Evolutionary conservation across 805 yeast species (phyloP).

Genomic region (Starmerella tilneyi): DNA sequence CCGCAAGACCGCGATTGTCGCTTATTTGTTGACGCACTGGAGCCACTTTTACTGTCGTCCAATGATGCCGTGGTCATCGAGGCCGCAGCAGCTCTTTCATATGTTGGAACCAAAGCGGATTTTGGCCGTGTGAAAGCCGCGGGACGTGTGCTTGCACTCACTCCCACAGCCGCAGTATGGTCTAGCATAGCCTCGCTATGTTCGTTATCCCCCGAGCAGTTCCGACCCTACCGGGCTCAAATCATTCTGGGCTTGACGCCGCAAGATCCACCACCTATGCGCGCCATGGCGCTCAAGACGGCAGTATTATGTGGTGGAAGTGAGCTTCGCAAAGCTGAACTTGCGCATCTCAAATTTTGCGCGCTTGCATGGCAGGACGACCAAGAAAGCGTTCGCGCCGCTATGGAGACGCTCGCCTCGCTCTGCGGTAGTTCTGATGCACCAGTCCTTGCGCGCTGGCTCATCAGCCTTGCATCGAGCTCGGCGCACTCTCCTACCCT

Average conservation of each 20-base stretch:
- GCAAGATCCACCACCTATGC: constrained; percentile 38
- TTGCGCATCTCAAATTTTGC: constrained; percentile 38
- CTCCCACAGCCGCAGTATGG: constrained; percentile 36
- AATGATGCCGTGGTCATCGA: constrained; percentile 56
- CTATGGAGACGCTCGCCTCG: constrained; percentile 2
- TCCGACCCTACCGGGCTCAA: constrained; percentile 27
- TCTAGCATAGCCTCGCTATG: constrained; percentile 39
- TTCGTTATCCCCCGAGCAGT: constrained; percentile 31
- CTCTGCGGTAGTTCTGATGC: constrained; percentile 7
- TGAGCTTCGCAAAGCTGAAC: constrained; percentile 39
- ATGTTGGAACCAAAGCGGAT: constrained; percentile 48
- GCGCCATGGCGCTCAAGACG: constrained; percentile 44
- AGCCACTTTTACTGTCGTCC: constrained; percentile 40
- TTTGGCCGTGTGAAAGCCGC: constrained; percentile 44
- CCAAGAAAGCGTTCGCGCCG: constrained; percentile 6
- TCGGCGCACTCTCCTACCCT: constrained; percentile 12
- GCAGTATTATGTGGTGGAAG: constrained; percentile 18
- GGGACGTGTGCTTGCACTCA: constrained; percentile 39
- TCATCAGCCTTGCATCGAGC: constrained; percentile 14
- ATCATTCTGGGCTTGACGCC: constrained; percentile 45
- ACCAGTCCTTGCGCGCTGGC: constrained; percentile 15
- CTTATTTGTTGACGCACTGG: constrained; percentile 42
- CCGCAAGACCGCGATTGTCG: constrained; percentile 51
- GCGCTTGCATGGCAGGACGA: constrained; percentile 15
- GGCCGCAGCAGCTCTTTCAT: constrained; percentile 45